Conservation (phyloP, 2,329 filamentous ascomycete species). For the Pestalotiopsis sp. region DNA sequence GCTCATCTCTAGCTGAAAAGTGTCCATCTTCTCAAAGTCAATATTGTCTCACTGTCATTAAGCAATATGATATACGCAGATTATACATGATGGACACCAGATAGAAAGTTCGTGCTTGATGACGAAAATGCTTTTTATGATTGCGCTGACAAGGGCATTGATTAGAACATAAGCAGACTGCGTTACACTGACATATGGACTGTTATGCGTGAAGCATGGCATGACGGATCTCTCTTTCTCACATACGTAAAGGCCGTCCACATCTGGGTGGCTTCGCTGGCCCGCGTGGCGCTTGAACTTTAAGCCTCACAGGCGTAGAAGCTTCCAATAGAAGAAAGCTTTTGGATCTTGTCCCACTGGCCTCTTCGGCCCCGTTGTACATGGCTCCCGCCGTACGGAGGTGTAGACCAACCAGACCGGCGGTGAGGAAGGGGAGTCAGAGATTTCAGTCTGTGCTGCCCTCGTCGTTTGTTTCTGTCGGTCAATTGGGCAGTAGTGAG, state of each 20-base stretch:
- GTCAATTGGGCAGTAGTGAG: background rate
- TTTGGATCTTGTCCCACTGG: background rate
- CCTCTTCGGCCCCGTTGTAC: background rate
- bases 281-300: background rate
- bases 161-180: background rate
- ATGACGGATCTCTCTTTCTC: background rate
- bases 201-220: background rate
- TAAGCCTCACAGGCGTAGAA: background rate
- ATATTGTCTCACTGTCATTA: background rate
- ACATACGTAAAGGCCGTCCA: background rate
- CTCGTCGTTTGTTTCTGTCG: background rate
- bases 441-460: background rate
- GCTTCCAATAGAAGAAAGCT: background rate
- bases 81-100: background rate
- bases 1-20: background rate
- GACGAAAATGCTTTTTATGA: background rate
- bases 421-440: background rate
- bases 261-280: background rate
- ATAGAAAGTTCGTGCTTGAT: background rate
- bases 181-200: background rate
- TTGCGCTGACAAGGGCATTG: background rate
- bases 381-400: background rate
- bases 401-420: background rate
- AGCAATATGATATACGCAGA: background rate
- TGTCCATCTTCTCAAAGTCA: background rate